Conservation (phyloP, 129 eudicot species). For the Escallonia rubra region DNA sequence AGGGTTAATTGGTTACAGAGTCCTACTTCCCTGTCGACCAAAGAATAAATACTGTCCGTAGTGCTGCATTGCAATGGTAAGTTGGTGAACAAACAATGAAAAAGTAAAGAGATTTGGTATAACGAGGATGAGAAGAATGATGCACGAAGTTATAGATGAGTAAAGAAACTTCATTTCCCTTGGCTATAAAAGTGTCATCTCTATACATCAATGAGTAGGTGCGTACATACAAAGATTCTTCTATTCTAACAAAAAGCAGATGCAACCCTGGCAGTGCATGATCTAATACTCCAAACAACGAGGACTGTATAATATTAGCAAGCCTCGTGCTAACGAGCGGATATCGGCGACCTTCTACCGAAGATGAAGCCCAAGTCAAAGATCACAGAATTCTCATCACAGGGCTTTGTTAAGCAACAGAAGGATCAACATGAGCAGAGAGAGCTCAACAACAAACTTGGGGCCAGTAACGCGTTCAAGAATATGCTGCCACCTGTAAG, state of each 20-base stretch:
- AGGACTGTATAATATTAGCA: not conserved
- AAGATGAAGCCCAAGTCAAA: not conserved
- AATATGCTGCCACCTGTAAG: constrained; percentile 91
- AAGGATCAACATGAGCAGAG: constrained; percentile 50
- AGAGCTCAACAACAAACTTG: constrained; percentile 51
- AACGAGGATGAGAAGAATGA: too few species aligned
- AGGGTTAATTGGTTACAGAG: too few species aligned
- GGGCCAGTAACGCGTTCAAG: constrained; percentile 36
- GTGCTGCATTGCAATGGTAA: too few species aligned
- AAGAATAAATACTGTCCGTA: not conserved
- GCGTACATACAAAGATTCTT: not conserved
- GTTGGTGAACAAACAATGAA: too few species aligned
- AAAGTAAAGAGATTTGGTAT: too few species aligned
- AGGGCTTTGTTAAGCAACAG: constrained; percentile 55
- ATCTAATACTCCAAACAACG: not conserved
- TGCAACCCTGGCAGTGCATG: too few species aligned
- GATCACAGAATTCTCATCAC: constrained; percentile 2
- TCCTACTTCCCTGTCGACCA: not conserved
- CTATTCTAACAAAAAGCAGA: not conserved
- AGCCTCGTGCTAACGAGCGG: not conserved
- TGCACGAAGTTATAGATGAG: not conserved
- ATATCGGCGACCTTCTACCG: not conserved
- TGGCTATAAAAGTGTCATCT: not conserved
- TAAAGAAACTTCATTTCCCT: not conserved
- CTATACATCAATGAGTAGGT: not conserved